A percentile compares a stretch with the other conserved stretches of the same genome.
These are phyloP conservation scores for Oryza brachyantha DNA, from an alignment of 176 grass and related monocot species.

Conservation along the genomic window DNA sequence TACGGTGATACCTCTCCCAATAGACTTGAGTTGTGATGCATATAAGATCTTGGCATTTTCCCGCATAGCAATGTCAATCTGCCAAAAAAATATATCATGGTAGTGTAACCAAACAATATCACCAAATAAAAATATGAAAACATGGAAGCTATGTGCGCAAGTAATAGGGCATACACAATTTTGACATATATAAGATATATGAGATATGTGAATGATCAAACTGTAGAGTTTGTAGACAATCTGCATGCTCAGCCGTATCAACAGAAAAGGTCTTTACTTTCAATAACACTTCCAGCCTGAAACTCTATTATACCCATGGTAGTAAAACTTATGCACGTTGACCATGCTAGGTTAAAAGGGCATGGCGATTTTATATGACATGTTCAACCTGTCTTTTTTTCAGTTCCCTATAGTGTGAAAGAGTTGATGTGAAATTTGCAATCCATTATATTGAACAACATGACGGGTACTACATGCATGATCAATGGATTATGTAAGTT, in stretches of 20 bases:
- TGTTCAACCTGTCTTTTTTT: background rate
- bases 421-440: background rate
- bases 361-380: background rate
- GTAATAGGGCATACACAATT: conserved; percentile 8
- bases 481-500: conserved; percentile 1
- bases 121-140: conserved; percentile 9
- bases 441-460: background rate
- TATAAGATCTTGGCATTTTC: conserved; percentile 96
- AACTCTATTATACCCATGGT: background rate
- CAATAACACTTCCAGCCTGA: background rate
- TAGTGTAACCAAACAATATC: conserved; percentile 12
- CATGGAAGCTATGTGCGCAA: conserved; percentile 11
- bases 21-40: conserved; percentile 65
- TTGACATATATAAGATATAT: background rate
- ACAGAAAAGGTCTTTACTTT: conserved; percentile 5
- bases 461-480: background rate
- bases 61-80: conserved; percentile 96
- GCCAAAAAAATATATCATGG: conserved; percentile 35
- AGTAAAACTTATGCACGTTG: background rate
- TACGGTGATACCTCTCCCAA: conserved; percentile 66
- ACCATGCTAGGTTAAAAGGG: background rate
- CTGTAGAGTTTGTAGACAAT: background rate
- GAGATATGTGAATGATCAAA: background rate
- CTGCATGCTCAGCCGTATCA: background rate
- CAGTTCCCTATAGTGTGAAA: background rate